A percentile compares a stretch with the other conserved stretches of the same genome.
Evolutionary conservation across 805 yeast genomes (phyloP).

Genomic region (Candida ovalis): DNA sequence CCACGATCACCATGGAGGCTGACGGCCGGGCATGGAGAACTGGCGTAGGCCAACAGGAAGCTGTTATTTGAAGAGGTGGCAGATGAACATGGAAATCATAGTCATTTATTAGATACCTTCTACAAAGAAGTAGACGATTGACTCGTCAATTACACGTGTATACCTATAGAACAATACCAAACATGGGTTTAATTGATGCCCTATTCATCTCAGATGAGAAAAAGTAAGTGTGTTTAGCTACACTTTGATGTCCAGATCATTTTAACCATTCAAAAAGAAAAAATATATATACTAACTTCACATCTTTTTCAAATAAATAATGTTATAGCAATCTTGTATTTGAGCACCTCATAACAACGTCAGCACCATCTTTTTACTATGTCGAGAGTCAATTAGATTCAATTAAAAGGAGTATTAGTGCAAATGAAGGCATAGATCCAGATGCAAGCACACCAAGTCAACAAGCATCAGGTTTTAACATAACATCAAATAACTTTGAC

Average conservation of each 20-base stretch:
- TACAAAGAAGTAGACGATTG: no score
- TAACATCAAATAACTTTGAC: neutral
- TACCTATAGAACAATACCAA: neutral
- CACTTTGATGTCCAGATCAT: neutral
- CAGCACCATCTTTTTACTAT: conserved; percentile 28
- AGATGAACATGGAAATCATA: no score
- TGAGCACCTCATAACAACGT: conserved; percentile 21
- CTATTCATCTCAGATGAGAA: conserved; percentile 28
- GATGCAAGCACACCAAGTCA: no score
- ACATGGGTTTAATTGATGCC: conserved; percentile 32
- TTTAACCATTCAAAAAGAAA: no score
- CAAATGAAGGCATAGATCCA: conserved; percentile 6
- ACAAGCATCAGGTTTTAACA: no score
- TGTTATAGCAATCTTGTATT: conserved; percentile 20
- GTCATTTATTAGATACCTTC: no score
- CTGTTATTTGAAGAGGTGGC: no score
- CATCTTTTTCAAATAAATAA: neutral
- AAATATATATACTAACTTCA: no score
- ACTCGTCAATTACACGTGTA: no score
- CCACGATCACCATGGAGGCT: no score
- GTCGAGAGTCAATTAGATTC: conserved; percentile 20
- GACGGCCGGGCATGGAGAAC: no score
- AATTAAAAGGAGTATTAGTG: conserved; percentile 10
- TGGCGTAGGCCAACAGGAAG: no score
- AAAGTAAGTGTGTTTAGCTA: conserved; percentile 23